phyloP scores from a whole-genome alignment of 2,329 filamentous ascomycete genomes.

The Purpureocillium takamizusanense region DNA sequence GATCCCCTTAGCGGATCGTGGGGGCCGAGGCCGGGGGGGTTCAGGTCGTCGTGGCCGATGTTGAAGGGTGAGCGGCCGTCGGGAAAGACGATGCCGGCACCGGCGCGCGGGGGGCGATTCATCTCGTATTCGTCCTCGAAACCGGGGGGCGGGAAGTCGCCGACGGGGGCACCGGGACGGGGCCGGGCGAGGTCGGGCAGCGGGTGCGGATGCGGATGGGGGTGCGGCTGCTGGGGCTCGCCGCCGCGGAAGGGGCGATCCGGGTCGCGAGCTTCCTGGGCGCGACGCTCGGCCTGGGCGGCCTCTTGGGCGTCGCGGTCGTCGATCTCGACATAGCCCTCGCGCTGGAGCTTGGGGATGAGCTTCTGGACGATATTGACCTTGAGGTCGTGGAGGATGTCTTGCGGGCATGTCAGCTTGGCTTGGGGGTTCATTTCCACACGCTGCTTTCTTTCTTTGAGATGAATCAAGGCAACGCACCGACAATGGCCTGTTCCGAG shows the following conservation, averaged over 20 bases:
- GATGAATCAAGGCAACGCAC: conserved; percentile 20
- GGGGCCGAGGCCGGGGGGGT: conserved; percentile 78
- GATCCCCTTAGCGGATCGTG: conserved; percentile 68
- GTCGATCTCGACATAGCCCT: conserved; percentile 62
- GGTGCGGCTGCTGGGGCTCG: conserved; percentile 32
- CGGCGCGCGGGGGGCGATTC: conserved; percentile 43
- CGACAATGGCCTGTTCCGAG: conserved; percentile 55
- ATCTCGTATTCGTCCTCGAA: conserved; percentile 93
- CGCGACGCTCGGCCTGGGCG: conserved; percentile 29
- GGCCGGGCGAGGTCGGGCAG: conserved; percentile 48
- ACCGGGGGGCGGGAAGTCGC: conserved; percentile 74
- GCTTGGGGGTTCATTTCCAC: too few relatives aligned
- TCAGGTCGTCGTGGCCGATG: conserved; percentile 79
- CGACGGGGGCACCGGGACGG: conserved; percentile 56
- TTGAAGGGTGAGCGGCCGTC: conserved; percentile 50
- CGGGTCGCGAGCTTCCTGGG: conserved; percentile 28
- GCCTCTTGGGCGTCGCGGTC: conserved; percentile 28
- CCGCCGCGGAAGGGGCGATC: conserved; percentile 21
- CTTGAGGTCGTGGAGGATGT: conserved; percentile 66
- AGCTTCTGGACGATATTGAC: conserved; percentile 77
- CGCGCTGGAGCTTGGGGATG: conserved; percentile 65
- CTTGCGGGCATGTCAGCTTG: too few relatives aligned
- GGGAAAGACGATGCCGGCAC: conserved; percentile 19
- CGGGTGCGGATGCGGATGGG: conserved; percentile 58
- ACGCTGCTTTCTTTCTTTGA: too few relatives aligned